Percentiles rank a stretch among this genome's conserved stretches.
phyloP scores from a whole-genome alignment of 768 basidiomycete genomes.

The Collybia mongolica region DNA sequence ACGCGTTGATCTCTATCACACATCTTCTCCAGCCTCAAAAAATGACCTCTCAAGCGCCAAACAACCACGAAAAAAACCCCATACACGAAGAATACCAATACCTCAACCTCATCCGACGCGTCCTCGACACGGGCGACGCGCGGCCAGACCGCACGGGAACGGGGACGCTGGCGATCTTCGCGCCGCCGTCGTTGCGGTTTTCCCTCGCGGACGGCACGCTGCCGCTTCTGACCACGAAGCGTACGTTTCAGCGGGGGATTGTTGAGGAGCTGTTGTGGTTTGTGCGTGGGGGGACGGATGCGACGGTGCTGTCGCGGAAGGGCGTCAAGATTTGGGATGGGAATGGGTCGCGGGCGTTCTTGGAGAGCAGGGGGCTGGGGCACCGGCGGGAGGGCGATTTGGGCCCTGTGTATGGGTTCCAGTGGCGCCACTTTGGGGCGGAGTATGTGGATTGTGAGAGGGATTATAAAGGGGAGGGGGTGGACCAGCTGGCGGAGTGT shows the following conservation, averaged over 20 bases:
- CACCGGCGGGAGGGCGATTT: conserved; percentile 89
- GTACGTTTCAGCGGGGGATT: conserved; percentile 89
- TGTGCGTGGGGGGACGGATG: conserved; percentile 80
- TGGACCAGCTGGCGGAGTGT: conserved; percentile 89
- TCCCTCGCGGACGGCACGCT: conserved; percentile 73
- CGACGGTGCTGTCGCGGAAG: conserved; percentile 68
- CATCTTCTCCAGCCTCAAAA: too few species aligned
- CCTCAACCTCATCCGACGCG: conserved; percentile 73
- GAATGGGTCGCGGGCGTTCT: conserved; percentile 85
- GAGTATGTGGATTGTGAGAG: conserved; percentile 70
- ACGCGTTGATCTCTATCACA: too few species aligned
- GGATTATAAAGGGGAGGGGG: conserved; percentile 81
- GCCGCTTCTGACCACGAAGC: conserved; percentile 93
- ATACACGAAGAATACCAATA: conserved; percentile 89
- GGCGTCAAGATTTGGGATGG: conserved; percentile 98
- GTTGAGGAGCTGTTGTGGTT: conserved; percentile 97
- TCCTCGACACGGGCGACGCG: conserved; percentile 71
- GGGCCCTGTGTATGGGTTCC: conserved; percentile 96
- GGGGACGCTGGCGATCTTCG: conserved; percentile 89
- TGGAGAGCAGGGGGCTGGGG: conserved; percentile 80
- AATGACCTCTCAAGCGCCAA: too few species aligned
- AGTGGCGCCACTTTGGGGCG: conserved; percentile 95
- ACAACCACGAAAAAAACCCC: background rate
- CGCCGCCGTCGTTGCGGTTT: conserved; percentile 88
- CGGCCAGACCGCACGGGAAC: conserved; percentile 95